Base-by-base conservation (phyloP, 2,329 filamentous ascomycete genomes). In the Calonectria henricotiae region DNA sequence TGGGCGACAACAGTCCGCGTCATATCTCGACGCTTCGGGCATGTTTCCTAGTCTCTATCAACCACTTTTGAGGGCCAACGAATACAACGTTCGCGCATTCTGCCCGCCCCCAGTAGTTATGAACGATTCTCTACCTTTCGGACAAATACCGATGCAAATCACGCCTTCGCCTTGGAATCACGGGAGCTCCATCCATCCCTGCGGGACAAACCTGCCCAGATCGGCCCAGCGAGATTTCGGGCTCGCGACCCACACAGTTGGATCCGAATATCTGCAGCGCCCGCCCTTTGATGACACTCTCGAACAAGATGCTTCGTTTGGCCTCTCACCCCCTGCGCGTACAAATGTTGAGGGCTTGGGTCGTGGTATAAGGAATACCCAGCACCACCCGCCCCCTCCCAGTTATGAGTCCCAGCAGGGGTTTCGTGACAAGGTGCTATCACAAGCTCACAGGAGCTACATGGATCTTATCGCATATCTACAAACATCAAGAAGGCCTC, bases 381-480 rank as follows among this genome's bases (percentile, higher is more conserved):
- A 69, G 12, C 37, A 65, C 13, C 72, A 70, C 46, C 27, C 66
- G 32, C 69, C 66, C 8, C 65, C 71, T 41, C 11, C 69, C 30
- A 64, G 69, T 60, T 69, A 68, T 35, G 69, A 39, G 12, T 70
- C 43, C 37, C 79, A 76, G 39, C 73, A 73, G 17, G 83, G 82
- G 9, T 94, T 94, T 78, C 91, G 90, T 73, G 92, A 94, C 73
- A 92, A 90, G 72, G 89, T 89, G 2, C 82, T 95, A 27, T 85
- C 88, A 15, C 91, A 90, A 83, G 93, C 93, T n/a, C 91, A 95
- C 79, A 87, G 87, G 73, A 88, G 91, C 37, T 95, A 95, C 80
- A 85, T 93, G 58, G 91, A 94, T 72, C 86, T 96, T 8, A 83
- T 95, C 4, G 83, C 89, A 11, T 90, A 89, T 73, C 84, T 93